Base-by-base conservation (phyloP, 2,329 filamentous ascomycete genomes). In the Emericellopsis atlantica region DNA sequence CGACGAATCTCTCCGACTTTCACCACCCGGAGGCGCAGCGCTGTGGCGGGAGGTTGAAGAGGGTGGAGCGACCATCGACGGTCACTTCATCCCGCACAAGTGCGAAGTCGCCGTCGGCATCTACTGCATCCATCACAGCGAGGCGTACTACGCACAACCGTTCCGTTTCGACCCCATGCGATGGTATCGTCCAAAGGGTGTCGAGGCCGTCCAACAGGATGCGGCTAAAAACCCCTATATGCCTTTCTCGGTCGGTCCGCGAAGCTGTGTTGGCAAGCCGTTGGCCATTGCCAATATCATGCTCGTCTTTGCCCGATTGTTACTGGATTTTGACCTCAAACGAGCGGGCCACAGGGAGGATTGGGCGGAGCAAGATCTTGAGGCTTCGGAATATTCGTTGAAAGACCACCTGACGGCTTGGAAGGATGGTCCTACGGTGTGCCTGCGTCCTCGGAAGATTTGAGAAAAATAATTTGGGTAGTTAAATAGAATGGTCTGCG, bases 231-330 rank as follows among this genome's bases (percentile, higher is more conserved):
- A 74, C 2, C 62, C 67, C 4, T 90, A 84, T 59, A 86, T 80
- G 46, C 81, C 85, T 2, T 87, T 86, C 51, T 79, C 72, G 36
- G 65, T 84, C 45, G 82, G 82, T 0, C 76, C 79, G 0, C 63
- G 81, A 9, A 79, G 79, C 3, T 87, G 82, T 52, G 82, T 85
- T 41, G 82, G 81, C 0, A 85, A 84, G 65, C 70, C 71, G 1
- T 58, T 84, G 37, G 79, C 79, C 2, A 81, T 84, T 49, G 67
- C 73, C 36, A 80, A 84, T 62, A 73, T 84, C 69, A 73, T 64
- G 39, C 70, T 74, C 6, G 72, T 76, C 3, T 55, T 84, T 41
- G 79, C 78, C 26, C 59, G 78, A 12, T 63, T 76, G 18, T 50
- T 84, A 43, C 81, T 65, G 47, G 44, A 74, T 48, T 84, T 77